Evolutionary conservation across 768 basidiomycete genomes (phyloP).

Genomic region (Mycena vulgaris): DNA sequence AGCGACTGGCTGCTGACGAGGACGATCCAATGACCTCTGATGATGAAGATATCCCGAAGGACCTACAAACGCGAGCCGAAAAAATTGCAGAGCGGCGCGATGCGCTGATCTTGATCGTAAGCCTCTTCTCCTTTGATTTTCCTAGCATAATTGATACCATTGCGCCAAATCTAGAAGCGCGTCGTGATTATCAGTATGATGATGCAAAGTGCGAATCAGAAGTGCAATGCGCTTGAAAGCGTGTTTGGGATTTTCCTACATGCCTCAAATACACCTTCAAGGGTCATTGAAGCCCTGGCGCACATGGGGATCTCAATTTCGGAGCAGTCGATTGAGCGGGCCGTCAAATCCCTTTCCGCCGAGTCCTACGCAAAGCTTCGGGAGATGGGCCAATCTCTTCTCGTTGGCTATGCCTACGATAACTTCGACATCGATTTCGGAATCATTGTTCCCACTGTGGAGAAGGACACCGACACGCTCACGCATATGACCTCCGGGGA

Average conservation of each 20-base stretch:
- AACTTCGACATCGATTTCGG: conserved; percentile 61
- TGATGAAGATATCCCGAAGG: not conserved
- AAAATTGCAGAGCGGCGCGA: conserved; percentile 7
- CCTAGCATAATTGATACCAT: not conserved
- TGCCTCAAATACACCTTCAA: conserved; percentile 43
- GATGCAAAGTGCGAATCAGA: conserved; percentile 38
- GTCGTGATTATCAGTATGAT: conserved; percentile 36
- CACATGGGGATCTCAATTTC: conserved; percentile 50
- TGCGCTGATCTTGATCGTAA: conserved; percentile 15
- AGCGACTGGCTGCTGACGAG: not conserved
- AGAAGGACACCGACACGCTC: conserved; percentile 44
- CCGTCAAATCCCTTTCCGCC: conserved; percentile 43
- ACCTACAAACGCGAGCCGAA: not conserved
- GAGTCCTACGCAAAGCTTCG: conserved; percentile 38
- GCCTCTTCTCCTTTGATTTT: not conserved
- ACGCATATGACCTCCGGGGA: conserved; percentile 53
- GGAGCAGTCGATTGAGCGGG: conserved; percentile 40
- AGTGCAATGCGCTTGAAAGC: conserved; percentile 39
- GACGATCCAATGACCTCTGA: not conserved
- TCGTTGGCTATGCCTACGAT: conserved; percentile 54
- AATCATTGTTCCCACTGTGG: conserved; percentile 45
- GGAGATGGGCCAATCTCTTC: conserved; percentile 43
- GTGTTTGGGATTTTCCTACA: conserved; percentile 44
- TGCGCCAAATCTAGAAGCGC: conserved; percentile 21
- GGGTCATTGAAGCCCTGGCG: conserved; percentile 47